Evolutionary conservation across 73 alveolate species (phyloP).

Genomic region (Symbiodinium pilosum): DNA sequence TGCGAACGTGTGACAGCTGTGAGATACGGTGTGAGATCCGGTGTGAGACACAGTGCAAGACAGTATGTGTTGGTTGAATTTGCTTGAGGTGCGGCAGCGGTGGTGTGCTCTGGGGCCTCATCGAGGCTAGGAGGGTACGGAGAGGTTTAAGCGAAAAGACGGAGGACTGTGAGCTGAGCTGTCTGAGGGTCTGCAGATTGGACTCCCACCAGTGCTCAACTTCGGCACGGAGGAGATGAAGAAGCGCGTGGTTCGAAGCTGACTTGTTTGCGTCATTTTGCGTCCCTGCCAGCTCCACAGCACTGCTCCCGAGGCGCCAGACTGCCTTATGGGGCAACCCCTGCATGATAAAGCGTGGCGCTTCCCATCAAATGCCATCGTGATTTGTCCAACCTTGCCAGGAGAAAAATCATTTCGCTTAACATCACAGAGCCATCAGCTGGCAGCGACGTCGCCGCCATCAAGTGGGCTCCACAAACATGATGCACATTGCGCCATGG

Average conservation of each 20-base stretch:
- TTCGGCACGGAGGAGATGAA: conserved; percentile 57
- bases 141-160: neutral
- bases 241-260: conserved; percentile 36
- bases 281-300: too few relatives aligned
- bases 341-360: neutral
- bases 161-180: neutral
- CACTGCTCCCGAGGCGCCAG: conserved; percentile 15
- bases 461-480: conserved; percentile 3
- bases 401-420: conserved; percentile 59
- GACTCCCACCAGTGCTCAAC: conserved; percentile 62
- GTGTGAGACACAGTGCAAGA: neutral
- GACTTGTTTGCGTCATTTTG: neutral
- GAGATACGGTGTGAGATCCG: neutral
- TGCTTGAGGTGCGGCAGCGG: conserved; percentile 69
- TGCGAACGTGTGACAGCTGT: neutral
- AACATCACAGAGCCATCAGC: conserved; percentile 31
- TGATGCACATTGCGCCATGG: neutral
- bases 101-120: conserved; percentile 74
- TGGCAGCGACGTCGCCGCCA: conserved; percentile 77
- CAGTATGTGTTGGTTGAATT: neutral
- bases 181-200: conserved; percentile 21
- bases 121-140: conserved; percentile 10
- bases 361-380: too few relatives aligned
- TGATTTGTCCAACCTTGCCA: too few relatives aligned
- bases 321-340: conserved; percentile 31